A percentile compares a stretch with the other conserved stretches of the same genome.
Evolutionary conservation across 805 yeast genomes (phyloP).

Genomic region (Candida wancherniae): DNA sequence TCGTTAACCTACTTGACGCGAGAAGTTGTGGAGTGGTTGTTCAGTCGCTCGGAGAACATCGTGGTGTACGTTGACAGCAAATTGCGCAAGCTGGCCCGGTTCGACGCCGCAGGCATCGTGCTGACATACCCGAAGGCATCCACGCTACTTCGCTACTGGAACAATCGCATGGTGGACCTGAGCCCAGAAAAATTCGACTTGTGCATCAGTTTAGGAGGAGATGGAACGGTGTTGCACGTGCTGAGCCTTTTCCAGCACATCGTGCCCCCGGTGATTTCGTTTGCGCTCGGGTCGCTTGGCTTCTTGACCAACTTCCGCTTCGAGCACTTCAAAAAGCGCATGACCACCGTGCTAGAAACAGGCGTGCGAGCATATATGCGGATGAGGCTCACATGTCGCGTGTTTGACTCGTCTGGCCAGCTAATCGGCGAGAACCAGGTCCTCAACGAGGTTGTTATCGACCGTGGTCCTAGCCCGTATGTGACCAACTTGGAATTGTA

Average conservation of each 20-base stretch:
- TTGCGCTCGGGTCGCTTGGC: conserved; percentile 41
- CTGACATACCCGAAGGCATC: conserved; percentile 44
- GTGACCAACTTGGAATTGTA: conserved; percentile 84
- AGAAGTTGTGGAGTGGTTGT: conserved; percentile 75
- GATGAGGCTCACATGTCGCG: conserved; percentile 83
- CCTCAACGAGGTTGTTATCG: conserved; percentile 84
- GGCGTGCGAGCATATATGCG: conserved; percentile 76
- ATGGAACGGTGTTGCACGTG: conserved; percentile 42
- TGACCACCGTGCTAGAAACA: conserved; percentile 54
- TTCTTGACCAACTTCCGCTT: conserved; percentile 72
- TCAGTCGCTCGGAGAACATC: conserved; percentile 35
- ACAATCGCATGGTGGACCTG: conserved; percentile 46
- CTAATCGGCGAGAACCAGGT: conserved; percentile 68
- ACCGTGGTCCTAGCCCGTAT: conserved; percentile 91
- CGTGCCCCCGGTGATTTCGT: conserved; percentile 45
- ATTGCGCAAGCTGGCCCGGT: conserved; percentile 56
- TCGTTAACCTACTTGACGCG: conserved; percentile 70
- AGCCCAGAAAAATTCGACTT: conserved; percentile 41
- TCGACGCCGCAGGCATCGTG: conserved; percentile 52
- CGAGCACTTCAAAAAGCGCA: conserved; percentile 59
- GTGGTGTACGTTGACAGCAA: conserved; percentile 71
- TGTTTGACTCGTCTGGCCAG: conserved; percentile 48
- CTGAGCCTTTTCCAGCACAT: conserved; percentile 40
- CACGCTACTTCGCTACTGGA: conserved; percentile 63
- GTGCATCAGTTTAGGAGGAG: conserved; percentile 44